Conservation (phyloP, 768 basidiomycete genomes). For the Macrocybe gigantea region DNA sequence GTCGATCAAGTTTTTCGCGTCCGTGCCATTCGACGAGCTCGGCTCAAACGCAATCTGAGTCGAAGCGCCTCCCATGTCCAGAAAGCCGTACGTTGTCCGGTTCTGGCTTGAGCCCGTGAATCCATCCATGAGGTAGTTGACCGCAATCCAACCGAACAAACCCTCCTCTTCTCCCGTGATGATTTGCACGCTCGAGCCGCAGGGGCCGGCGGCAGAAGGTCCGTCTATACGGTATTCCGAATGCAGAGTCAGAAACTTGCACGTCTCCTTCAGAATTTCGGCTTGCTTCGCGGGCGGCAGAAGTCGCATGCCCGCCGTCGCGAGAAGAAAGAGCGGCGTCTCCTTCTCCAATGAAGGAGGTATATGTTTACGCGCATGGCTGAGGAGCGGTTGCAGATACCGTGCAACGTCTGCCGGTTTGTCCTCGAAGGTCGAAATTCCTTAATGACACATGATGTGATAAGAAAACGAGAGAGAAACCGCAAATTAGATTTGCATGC, state of each 20-base stretch:
- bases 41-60: conserved; percentile 99
- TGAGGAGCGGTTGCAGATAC: conserved; percentile 79
- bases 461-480: too few relatives aligned
- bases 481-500: too few relatives aligned
- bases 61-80: conserved; percentile 99
- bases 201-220: conserved; percentile 66
- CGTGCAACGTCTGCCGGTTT: conserved; percentile 62
- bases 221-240: conserved; percentile 76
- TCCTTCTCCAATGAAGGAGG: conserved; percentile 80
- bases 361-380: conserved; percentile 75
- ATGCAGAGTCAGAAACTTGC: conserved; percentile 66
- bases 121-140: conserved; percentile 98
- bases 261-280: conserved; percentile 69
- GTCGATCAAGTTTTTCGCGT: conserved; percentile 62
- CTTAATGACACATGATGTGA: conserved; percentile 31
- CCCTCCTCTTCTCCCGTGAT: conserved; percentile 99
- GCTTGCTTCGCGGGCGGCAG: conserved; percentile 64
- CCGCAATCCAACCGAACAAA: conserved; percentile 97
- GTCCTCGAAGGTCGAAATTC: conserved; percentile 77
- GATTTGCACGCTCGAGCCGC: conserved; percentile 88
- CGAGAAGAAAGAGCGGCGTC: conserved; percentile 91
- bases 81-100: conserved; percentile 89
- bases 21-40: conserved; percentile 45
- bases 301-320: conserved; percentile 97
- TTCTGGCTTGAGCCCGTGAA: conserved; percentile 55